phyloP scores from a whole-genome alignment of 148 eudicot species.

The Mesembryanthemum crystallinum region DNA sequence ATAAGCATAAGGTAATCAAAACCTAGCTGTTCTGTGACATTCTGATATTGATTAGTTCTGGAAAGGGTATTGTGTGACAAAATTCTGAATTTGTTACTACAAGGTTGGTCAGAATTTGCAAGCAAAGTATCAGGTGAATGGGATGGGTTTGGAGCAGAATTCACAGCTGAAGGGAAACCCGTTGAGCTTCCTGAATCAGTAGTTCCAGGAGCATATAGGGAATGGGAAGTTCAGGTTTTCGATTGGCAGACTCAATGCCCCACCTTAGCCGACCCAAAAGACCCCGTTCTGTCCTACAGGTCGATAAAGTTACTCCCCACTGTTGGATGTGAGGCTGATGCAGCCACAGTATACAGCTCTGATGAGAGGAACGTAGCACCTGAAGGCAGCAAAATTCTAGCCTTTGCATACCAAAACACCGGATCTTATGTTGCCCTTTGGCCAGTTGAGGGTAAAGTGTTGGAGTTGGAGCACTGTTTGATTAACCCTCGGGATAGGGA shows the following conservation, averaged over 20 bases:
- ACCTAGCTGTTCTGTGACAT: background rate
- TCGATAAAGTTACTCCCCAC: constrained; percentile 80
- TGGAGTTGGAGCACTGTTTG: constrained; percentile 89
- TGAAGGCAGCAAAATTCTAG: constrained; percentile 28
- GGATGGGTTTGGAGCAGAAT: constrained; percentile 97
- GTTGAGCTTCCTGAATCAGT: constrained; percentile 82
- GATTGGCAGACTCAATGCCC: constrained; percentile 99
- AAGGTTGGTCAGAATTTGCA: constrained; percentile 78
- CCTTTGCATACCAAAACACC: constrained; percentile 60
- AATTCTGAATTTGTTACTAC: background rate
- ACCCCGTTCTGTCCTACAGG: constrained; percentile 42
- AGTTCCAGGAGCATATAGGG: constrained; percentile 84
- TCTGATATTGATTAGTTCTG: background rate
- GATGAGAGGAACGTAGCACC: constrained; percentile 49
- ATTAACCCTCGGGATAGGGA: constrained; percentile 69
- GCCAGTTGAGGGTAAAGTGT: constrained; percentile 34
- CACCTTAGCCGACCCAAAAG: constrained; percentile 55
- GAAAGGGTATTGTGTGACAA: background rate
- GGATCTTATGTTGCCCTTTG: constrained; percentile 79
- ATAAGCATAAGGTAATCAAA: background rate
- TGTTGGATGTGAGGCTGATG: constrained; percentile 99
- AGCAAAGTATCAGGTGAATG: constrained; percentile 88
- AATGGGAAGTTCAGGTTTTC: constrained; percentile 92
- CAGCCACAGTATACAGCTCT: constrained; percentile 62
- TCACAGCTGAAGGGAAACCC: constrained; percentile 61